These are phyloP conservation scores for Agaricales sp. DNA, from an alignment of 1,284 basidiomycete genomes.

Conservation along the genomic window DNA sequence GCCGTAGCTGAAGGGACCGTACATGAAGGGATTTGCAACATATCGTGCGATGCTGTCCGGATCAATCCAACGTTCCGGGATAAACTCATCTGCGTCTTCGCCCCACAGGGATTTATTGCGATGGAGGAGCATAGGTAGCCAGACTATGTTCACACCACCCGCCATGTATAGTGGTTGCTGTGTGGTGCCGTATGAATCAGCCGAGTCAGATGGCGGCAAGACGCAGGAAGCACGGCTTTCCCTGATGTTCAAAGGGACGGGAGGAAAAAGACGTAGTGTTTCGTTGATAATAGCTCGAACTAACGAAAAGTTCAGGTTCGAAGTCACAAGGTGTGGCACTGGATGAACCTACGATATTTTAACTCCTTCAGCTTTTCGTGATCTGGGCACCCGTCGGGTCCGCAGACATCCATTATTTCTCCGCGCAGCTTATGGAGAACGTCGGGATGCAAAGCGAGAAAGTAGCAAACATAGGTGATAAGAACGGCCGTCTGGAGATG, in stretches of 20 bases:
- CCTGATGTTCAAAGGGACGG: constrained; percentile 57
- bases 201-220: constrained; percentile 37
- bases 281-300: constrained; percentile 69
- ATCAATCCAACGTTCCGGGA: constrained; percentile 63
- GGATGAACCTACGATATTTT: constrained; percentile 52
- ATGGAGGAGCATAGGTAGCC: constrained; percentile 48
- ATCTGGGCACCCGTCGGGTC: constrained; percentile 33
- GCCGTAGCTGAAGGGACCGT: constrained; percentile 59
- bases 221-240: constrained; percentile 39
- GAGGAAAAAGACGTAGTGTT: constrained; percentile 61
- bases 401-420: constrained; percentile 49
- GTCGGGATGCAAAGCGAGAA: constrained; percentile 51
- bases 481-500: constrained; percentile 43
- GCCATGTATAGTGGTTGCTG: constrained; percentile 47
- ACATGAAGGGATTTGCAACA: constrained; percentile 54
- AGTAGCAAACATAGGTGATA: constrained; percentile 54
- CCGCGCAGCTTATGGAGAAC: constrained; percentile 41
- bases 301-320: too few species aligned
- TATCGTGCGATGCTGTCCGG: constrained; percentile 33
- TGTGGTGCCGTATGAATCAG: constrained; percentile 13
- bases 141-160: constrained; percentile 41
- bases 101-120: constrained; percentile 57
- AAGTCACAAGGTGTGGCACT: constrained; percentile 6
- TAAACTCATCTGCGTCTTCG: constrained; percentile 54
- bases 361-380: constrained; percentile 44